A percentile compares a stretch with the other conserved stretches of the same genome.
Evolutionary conservation across 2,329 filamentous ascomycete species (phyloP).

Genomic region (Davidsoniella neocaledoniae): DNA sequence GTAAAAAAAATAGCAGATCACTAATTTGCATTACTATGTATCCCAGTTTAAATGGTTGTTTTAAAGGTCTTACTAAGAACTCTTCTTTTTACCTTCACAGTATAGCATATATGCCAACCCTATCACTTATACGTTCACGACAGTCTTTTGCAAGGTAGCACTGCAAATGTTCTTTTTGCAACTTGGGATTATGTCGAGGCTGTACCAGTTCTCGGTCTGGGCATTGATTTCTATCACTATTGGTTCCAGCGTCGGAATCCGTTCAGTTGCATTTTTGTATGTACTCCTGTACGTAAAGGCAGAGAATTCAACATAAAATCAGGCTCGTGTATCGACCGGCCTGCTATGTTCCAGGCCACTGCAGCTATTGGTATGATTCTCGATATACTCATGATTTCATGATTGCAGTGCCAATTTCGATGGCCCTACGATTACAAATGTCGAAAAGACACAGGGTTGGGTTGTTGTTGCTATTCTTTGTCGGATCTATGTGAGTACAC

Average conservation of each 20-base stretch:
- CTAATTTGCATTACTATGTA: too few species aligned
- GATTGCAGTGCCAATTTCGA: neutral
- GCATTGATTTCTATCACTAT: neutral
- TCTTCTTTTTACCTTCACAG: neutral
- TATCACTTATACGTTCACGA: neutral
- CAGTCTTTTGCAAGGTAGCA: conserved; percentile 3
- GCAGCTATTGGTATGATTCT: neutral
- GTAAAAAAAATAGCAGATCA: too few species aligned
- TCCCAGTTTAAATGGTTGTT: too few species aligned
- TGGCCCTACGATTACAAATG: neutral
- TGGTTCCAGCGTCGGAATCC: neutral
- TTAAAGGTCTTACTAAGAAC: too few species aligned
- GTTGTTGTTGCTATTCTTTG: neutral
- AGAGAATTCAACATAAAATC: neutral
- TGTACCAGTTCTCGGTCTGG: neutral
- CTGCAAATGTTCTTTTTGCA: neutral
- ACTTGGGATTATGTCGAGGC: neutral
- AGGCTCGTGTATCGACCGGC: neutral
- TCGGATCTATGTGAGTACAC: neutral
- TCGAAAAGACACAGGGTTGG: neutral
- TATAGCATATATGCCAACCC: neutral
- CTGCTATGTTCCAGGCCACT: neutral
- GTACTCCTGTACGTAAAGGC: conserved; percentile 1
- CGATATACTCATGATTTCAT: neutral
- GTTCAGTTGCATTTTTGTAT: neutral